phyloP scores from a whole-genome alignment of 164 flowering plant species.

The Stephania yunnanensis region DNA sequence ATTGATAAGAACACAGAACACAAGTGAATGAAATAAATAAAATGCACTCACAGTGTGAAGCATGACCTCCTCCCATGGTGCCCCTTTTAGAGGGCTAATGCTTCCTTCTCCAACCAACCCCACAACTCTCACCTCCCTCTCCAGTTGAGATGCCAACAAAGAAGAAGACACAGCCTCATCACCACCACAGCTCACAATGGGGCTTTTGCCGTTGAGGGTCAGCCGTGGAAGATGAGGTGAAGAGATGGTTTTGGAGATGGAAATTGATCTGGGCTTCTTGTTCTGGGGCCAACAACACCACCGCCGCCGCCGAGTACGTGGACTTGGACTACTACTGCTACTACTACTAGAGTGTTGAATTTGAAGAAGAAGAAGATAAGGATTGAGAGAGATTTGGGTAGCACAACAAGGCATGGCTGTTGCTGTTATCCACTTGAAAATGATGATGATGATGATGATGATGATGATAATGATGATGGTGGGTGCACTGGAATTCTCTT shows the following conservation, averaged over 20 bases:
- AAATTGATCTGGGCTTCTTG: conserved; percentile 61
- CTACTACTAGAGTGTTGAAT: conserved; percentile 42
- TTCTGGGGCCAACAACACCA: conserved; percentile 91
- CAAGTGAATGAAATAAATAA: not conserved
- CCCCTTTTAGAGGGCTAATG: conserved; percentile 58
- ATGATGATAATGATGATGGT: too few relatives aligned
- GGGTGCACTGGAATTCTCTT: too few relatives aligned
- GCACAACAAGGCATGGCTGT: too few relatives aligned
- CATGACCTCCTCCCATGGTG: conserved; percentile 85
- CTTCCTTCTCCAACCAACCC: conserved; percentile 70
- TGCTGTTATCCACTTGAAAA: too few relatives aligned
- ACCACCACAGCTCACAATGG: too few relatives aligned
- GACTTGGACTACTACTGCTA: not conserved
- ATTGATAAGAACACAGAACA: not conserved
- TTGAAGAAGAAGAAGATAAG: too few relatives aligned
- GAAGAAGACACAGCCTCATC: too few relatives aligned
- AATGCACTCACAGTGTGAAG: conserved; percentile 67
- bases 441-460: too few relatives aligned
- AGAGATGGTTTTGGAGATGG: conserved; percentile 92
- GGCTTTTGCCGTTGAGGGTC: too few relatives aligned
- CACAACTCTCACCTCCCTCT: conserved; percentile 45
- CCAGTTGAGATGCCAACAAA: too few relatives aligned
- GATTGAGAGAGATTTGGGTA: too few relatives aligned
- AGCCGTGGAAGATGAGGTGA: conserved; percentile 7
- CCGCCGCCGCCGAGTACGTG: conserved; percentile 44